Evolutionary conservation across 176 grass and related monocot genomes (phyloP).

Genomic region (Dendrocalamus sinicus): DNA sequence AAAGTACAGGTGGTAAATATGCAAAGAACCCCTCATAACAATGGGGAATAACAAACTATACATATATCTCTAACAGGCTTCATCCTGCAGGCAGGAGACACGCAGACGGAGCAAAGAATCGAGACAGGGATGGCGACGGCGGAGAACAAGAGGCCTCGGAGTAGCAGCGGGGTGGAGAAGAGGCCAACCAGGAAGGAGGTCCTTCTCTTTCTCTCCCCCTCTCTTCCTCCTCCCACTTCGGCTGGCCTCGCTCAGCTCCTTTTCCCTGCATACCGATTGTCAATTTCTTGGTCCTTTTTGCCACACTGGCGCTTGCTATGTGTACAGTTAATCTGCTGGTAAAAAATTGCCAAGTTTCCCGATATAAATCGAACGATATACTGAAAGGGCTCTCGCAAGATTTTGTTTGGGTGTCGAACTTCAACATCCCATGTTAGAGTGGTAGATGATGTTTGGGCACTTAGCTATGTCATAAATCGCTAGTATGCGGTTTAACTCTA

Average conservation of each 20-base stretch:
- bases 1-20: no score
- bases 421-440: neutral
- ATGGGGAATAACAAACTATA: no score
- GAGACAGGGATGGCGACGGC: slow-evolving; percentile 12
- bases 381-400: neutral
- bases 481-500: neutral
- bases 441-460: neutral
- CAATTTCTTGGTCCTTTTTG: neutral
- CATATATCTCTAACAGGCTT: no score
- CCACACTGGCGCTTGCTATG: neutral
- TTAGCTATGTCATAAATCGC: neutral
- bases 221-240: neutral
- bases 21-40: no score
- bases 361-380: neutral
- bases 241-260: neutral
- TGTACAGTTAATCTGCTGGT: neutral
- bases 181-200: slow-evolving; percentile 46
- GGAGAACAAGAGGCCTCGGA: slow-evolving; percentile 24
- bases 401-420: neutral
- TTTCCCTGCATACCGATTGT: neutral
- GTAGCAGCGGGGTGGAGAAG: slow-evolving; percentile 13
- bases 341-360: neutral
- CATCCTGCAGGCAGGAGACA: no score
- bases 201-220: neutral
- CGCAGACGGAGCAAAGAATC: no score